Percentiles rank a stretch among this genome's conserved stretches.
These are phyloP conservation scores for Solanum clarkiae DNA, from an alignment of 257 asterid species.

Conservation along the genomic window DNA sequence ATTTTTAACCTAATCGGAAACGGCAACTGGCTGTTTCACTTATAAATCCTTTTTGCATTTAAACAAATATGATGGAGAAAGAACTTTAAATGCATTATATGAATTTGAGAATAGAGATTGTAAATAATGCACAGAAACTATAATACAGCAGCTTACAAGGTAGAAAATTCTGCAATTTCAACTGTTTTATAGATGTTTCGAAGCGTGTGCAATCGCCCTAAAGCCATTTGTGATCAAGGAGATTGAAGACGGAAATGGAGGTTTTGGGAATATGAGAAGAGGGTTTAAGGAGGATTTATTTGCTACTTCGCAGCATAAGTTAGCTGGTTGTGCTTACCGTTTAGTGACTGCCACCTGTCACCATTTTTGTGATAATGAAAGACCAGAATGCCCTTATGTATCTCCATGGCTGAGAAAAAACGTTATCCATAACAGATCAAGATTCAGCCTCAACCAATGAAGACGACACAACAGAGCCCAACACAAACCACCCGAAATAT, in stretches of 20 bases:
- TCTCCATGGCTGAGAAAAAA: neutral
- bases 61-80: neutral
- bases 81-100: neutral
- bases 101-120: neutral
- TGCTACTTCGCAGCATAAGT: neutral
- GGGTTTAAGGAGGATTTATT: conserved; percentile 8
- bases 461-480: neutral
- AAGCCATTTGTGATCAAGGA: conserved; percentile 5
- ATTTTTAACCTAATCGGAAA: neutral
- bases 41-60: neutral
- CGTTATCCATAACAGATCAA: conserved; percentile 30
- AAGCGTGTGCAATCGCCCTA: conserved; percentile 2
- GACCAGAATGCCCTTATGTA: conserved; percentile 1
- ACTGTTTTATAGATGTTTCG: neutral
- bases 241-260: neutral
- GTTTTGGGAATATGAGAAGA: neutral
- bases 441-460: conserved; percentile 22
- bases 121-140: neutral
- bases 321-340: neutral
- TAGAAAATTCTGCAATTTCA: conserved; percentile 5
- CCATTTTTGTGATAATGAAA: neutral
- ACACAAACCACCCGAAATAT: neutral
- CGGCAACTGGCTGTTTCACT: neutral
- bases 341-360: neutral
- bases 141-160: conserved; percentile 6